Evolutionary conservation across 2,329 filamentous ascomycete species (phyloP).

Genomic region (Annulohypoxylon truncatum): DNA sequence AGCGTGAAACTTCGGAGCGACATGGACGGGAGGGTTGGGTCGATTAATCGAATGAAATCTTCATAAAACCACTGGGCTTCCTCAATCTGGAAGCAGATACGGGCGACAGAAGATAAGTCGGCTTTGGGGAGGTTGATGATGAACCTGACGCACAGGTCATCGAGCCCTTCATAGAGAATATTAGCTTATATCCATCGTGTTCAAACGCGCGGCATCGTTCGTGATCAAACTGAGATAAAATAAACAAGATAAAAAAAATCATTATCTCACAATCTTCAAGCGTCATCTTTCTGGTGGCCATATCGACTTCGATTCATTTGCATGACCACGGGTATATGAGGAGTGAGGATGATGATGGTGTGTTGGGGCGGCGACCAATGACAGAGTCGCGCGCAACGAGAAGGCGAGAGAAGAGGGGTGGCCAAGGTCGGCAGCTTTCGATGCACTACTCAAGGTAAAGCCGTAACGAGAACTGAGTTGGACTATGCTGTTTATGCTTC

Average conservation of each 20-base stretch:
- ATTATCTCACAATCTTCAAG: constrained; percentile 82
- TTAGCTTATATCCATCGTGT: constrained; percentile 29
- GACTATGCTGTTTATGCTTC: neutral
- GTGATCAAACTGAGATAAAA: neutral
- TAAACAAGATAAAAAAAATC: neutral
- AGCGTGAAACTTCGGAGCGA: constrained; percentile 86
- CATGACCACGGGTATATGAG: constrained; percentile 40
- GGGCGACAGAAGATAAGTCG: constrained; percentile 88
- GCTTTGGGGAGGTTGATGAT: constrained; percentile 95
- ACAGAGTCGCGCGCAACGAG: constrained; percentile 21
- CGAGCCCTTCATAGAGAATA: constrained; percentile 73
- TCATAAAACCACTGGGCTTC: constrained; percentile 99
- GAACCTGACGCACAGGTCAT: constrained; percentile 97
- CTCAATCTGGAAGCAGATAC: constrained; percentile 98
- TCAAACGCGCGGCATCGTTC: constrained; percentile 1
- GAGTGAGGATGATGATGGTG: neutral
- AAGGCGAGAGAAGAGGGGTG: constrained; percentile 20
- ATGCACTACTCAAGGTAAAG: neutral
- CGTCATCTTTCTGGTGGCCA: constrained; percentile 83
- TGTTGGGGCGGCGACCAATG: constrained; percentile 21
- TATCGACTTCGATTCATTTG: constrained; percentile 61
- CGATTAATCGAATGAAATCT: constrained; percentile 94
- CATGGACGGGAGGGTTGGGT: constrained; percentile 86
- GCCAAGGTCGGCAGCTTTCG: neutral
- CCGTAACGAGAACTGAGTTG: neutral